These are phyloP conservation scores for Leucocoprinus leucothites DNA, from an alignment of 768 basidiomycete species.

Conservation along the genomic window DNA sequence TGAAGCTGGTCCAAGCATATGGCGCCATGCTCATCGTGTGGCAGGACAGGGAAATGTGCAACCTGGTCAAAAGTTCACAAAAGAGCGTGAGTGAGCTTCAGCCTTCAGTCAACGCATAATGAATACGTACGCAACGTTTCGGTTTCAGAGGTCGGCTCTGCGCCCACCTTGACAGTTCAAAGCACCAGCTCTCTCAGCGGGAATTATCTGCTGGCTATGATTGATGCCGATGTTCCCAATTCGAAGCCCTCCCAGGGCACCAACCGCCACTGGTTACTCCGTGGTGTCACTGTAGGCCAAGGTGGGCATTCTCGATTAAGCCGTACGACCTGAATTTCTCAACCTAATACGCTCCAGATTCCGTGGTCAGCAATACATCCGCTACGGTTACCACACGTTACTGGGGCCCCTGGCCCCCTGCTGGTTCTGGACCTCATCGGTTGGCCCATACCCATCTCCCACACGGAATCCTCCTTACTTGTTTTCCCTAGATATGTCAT, in stretches of 20 bases:
- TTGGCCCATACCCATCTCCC: slow-evolving; percentile 20
- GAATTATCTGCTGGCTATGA: slow-evolving; percentile 69
- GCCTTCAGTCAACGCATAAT: not conserved
- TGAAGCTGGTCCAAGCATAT: not conserved
- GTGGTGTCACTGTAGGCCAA: slow-evolving; percentile 46
- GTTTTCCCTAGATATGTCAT: slow-evolving; percentile 56
- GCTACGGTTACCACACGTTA: slow-evolving; percentile 58
- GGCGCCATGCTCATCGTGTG: slow-evolving; percentile 6
- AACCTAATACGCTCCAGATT: slow-evolving; percentile 19
- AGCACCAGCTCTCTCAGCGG: slow-evolving; percentile 47
- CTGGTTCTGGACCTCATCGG: slow-evolving; percentile 75
- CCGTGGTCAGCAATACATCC: slow-evolving; percentile 38
- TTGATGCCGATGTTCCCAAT: slow-evolving; percentile 70
- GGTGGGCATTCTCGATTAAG: slow-evolving; percentile 26
- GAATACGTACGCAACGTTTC: not conserved
- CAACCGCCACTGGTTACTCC: slow-evolving; percentile 81
- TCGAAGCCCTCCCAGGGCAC: slow-evolving; percentile 53
- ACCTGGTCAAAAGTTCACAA: slow-evolving; percentile 57
- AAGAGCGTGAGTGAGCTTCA: slow-evolving; percentile 46
- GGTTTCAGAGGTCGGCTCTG: slow-evolving; percentile 50
- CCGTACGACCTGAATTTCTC: not conserved
- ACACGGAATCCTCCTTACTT: not conserved
- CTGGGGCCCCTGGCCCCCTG: slow-evolving; percentile 66
- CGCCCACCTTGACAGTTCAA: slow-evolving; percentile 51
- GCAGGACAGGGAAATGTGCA: slow-evolving; percentile 43